These are phyloP conservation scores for Phialemoniopsis sp. DNA, from an alignment of 2,329 filamentous ascomycete genomes.

Conservation along the genomic window DNA sequence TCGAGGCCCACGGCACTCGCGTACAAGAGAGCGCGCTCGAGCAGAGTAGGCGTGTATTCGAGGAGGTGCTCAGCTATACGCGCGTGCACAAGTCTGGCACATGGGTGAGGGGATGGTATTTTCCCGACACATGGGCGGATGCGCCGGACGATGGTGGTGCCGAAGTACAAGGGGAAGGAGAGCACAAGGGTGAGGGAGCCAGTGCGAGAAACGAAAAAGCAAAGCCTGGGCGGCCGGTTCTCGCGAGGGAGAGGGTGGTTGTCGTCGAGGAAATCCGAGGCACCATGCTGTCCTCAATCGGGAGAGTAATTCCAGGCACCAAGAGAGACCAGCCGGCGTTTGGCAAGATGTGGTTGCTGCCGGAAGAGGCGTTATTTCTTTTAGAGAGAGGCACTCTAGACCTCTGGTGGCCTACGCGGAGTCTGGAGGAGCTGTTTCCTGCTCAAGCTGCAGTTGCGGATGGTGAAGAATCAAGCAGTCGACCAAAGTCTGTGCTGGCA, in stretches of 20 bases:
- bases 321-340: slow-evolving; percentile 50
- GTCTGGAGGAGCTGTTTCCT: slow-evolving; percentile 45
- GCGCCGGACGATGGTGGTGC: slow-evolving; percentile 16
- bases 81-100: slow-evolving; percentile 67
- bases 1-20: slow-evolving; percentile 85
- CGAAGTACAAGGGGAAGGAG: slow-evolving; percentile 12
- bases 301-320: slow-evolving; percentile 54
- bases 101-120: slow-evolving; percentile 69
- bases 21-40: slow-evolving; percentile 76
- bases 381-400: slow-evolving; percentile 85
- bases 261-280: slow-evolving; percentile 70
- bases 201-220: slow-evolving; percentile 7
- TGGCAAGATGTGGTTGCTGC: slow-evolving; percentile 75
- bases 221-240: slow-evolving; percentile 15
- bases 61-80: slow-evolving; percentile 76
- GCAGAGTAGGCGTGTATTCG: slow-evolving; percentile 81
- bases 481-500: slow-evolving; percentile 11
- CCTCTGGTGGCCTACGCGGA: slow-evolving; percentile 70
- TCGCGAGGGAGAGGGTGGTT: slow-evolving; percentile 50
- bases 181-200: slow-evolving; percentile 14
- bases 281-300: slow-evolving; percentile 62
- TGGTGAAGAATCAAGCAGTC: slow-evolving; percentile 12
- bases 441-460: slow-evolving; percentile 13
- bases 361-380: slow-evolving; percentile 87
- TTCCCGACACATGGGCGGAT: slow-evolving; percentile 54